Evolutionary conservation across 2,329 filamentous ascomycete genomes (phyloP).

Genomic region (Colletotrichum cordylinicola): DNA sequence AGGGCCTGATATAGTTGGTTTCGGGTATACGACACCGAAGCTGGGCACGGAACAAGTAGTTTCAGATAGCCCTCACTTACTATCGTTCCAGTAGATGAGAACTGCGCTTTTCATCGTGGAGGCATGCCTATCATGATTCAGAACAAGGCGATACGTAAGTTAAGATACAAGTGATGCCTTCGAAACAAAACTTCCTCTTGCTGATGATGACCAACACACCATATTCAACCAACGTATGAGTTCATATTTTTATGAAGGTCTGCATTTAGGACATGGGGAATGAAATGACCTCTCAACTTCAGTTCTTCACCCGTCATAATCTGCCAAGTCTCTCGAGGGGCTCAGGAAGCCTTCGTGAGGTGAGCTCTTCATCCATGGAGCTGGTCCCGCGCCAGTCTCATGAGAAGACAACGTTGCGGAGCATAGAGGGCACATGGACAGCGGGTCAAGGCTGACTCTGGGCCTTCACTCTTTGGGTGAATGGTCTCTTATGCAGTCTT

Average conservation of each 20-base stretch:
- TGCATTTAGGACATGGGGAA: neutral
- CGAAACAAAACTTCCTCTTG: neutral
- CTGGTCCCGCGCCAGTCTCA: neutral
- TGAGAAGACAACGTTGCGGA: neutral
- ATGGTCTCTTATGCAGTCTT: neutral
- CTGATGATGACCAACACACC: neutral
- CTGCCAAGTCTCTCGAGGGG: neutral
- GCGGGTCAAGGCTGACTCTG: neutral
- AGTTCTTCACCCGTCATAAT: neutral
- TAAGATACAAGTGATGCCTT: neutral
- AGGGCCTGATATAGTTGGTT: neutral
- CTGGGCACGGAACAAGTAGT: neutral
- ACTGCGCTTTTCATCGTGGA: neutral
- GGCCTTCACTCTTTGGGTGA: neutral
- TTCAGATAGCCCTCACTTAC: neutral
- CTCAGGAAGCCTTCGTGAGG: neutral
- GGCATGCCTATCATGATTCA: neutral
- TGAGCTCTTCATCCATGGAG: neutral
- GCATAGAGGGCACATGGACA: neutral
- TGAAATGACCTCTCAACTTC: neutral
- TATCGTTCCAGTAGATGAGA: neutral
- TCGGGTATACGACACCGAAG: neutral
- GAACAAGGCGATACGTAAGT: neutral
- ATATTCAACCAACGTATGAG: neutral
- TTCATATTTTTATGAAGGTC: neutral